Percentiles rank a stretch among this genome's conserved stretches.
These are phyloP conservation scores for Dothiorella sarmentorum DNA, from an alignment of 2,329 filamentous ascomycete species.

Conservation along the genomic window DNA sequence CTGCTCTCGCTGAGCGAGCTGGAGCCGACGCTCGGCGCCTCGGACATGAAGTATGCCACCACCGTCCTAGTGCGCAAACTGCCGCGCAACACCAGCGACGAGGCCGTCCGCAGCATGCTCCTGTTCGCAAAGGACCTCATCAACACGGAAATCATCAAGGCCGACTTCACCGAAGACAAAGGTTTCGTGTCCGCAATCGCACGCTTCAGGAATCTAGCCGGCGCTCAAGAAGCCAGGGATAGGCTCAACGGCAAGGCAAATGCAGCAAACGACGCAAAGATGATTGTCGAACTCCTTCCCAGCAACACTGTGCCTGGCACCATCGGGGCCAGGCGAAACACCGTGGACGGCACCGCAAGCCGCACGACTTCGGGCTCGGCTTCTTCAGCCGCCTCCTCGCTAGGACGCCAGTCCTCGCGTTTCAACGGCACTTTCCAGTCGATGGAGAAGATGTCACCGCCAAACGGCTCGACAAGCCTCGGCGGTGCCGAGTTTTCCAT, in stretches of 20 bases:
- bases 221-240: constrained; percentile 58
- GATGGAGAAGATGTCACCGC: constrained; percentile 60
- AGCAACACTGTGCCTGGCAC: constrained; percentile 23
- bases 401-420: constrained; percentile 53
- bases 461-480: constrained; percentile 52
- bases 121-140: constrained; percentile 63
- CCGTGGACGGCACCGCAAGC: constrained; percentile 47
- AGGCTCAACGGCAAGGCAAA: constrained; percentile 61
- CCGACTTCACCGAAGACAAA: constrained; percentile 53
- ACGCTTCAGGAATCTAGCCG: constrained; percentile 54
- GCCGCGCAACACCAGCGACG: constrained; percentile 55
- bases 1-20: constrained; percentile 36
- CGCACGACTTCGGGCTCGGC: constrained; percentile 46
- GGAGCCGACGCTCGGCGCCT: constrained; percentile 28
- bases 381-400: constrained; percentile 45
- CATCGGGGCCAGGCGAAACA: constrained; percentile 52
- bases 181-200: constrained; percentile 58
- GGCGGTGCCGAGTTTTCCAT: constrained; percentile 59
- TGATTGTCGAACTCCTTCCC: constrained; percentile 53
- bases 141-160: constrained; percentile 54
- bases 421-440: constrained; percentile 62
- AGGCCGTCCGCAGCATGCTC: constrained; percentile 60
- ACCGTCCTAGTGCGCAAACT: constrained; percentile 58
- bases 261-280: constrained; percentile 57
- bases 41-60: constrained; percentile 23